Percentiles rank a stretch among this genome's conserved stretches.
These are phyloP conservation scores for Cladophialophora yegresii DNA, from an alignment of 2,329 filamentous ascomycete species.

Conservation along the genomic window DNA sequence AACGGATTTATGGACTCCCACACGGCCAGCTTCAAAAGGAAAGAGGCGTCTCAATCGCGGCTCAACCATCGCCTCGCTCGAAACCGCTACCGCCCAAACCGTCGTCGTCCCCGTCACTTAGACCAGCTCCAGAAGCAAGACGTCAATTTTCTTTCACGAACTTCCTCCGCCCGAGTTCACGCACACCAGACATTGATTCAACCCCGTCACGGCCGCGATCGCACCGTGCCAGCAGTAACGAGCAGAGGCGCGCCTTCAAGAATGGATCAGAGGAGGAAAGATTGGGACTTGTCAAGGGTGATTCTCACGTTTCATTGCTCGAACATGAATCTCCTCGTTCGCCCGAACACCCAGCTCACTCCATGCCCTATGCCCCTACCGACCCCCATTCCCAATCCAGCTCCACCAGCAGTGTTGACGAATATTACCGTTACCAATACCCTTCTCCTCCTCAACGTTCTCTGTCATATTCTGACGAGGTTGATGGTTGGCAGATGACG, in stretches of 20 bases:
- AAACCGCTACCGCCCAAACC: constrained; percentile 33
- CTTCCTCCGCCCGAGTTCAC: constrained; percentile 64
- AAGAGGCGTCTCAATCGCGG: constrained; percentile 18
- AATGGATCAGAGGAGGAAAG: constrained; percentile 78
- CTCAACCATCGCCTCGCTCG: constrained; percentile 33
- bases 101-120: constrained; percentile 26
- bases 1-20: constrained; percentile 57
- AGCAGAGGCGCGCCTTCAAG: constrained; percentile 43
- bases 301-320: constrained; percentile 47
- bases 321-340: constrained; percentile 29
- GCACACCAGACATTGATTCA: constrained; percentile 34
- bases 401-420: constrained; percentile 25
- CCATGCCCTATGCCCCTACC: constrained; percentile 17
- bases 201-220: constrained; percentile 29
- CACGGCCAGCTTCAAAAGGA: constrained; percentile 45
- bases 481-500: constrained; percentile 36
- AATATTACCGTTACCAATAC: constrained; percentile 28
- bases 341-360: constrained; percentile 24
- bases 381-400: constrained; percentile 25
- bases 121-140: constrained; percentile 48
- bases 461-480: constrained; percentile 34
- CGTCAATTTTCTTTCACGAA: constrained; percentile 93
- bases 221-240: constrained; percentile 35
- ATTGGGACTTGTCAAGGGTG: constrained; percentile 78
- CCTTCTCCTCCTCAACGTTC: constrained; percentile 26